phyloP scores from a whole-genome alignment of 306 rosid genomes.

The Vicia faba region DNA sequence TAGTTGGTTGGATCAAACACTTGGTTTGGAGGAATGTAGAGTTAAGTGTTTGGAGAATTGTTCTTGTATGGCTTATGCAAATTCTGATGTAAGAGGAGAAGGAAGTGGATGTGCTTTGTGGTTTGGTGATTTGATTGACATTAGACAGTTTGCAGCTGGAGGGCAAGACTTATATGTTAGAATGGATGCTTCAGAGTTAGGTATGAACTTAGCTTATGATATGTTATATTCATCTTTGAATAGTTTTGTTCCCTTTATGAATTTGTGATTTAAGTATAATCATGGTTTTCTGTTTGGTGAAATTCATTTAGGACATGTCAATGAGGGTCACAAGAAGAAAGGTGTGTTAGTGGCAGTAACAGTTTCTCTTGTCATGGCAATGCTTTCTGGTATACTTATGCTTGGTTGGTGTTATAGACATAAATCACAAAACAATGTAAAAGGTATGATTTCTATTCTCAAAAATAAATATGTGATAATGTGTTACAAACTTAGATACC shows the following conservation, averaged over 20 bases:
- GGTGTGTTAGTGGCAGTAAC: conserved; percentile 28
- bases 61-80: conserved; percentile 66
- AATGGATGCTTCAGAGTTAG: conserved; percentile 64
- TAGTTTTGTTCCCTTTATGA: not conserved
- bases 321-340: conserved; percentile 37
- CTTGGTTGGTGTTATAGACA: conserved; percentile 33
- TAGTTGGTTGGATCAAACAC: conserved; percentile 52
- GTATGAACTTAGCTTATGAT: conserved; percentile 25
- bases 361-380: conserved; percentile 26
- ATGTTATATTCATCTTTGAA: not conserved
- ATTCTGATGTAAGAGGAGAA: conserved; percentile 55
- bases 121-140: conserved; percentile 63
- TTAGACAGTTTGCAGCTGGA: conserved; percentile 51
- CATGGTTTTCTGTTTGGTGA: conserved; percentile 32
- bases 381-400: conserved; percentile 23
- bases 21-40: conserved; percentile 43
- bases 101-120: conserved; percentile 77
- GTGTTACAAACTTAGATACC: no score
- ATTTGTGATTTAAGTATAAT: conserved; percentile 19
- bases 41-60: conserved; percentile 42
- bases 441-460: conserved; percentile 33
- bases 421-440: conserved; percentile 22
- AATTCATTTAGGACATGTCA: conserved; percentile 28
- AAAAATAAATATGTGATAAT: no score
- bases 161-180: conserved; percentile 67